A percentile compares a stretch with the other conserved stretches of the same genome.
These are phyloP conservation scores for Nemania sp. DNA, from an alignment of 2,329 filamentous ascomycete species.

Conservation along the genomic window DNA sequence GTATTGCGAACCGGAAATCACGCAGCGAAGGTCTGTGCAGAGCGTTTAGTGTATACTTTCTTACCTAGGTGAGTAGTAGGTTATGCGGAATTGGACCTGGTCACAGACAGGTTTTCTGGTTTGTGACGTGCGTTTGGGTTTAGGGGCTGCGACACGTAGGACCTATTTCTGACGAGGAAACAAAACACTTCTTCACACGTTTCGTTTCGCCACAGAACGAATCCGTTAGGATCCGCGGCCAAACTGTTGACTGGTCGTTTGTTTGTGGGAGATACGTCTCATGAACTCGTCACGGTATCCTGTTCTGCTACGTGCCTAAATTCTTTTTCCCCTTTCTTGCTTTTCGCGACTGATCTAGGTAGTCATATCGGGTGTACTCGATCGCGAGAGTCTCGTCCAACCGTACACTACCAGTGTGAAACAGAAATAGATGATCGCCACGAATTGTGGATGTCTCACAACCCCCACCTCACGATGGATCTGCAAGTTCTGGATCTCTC, in stretches of 20 bases:
- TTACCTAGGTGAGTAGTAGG: background rate
- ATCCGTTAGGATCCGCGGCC: background rate
- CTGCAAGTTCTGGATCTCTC: slow-evolving; percentile 13
- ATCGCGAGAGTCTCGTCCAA: slow-evolving; percentile 14
- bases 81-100: background rate
- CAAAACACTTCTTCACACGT: background rate
- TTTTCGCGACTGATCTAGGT: slow-evolving; percentile 1
- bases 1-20: slow-evolving; percentile 4
- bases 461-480: slow-evolving; percentile 10
- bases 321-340: background rate
- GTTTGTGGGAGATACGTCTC: slow-evolving; percentile 2
- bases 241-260: slow-evolving; percentile 14
- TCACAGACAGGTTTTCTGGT: slow-evolving; percentile 6
- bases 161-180: slow-evolving; percentile 8
- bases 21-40: slow-evolving; percentile 1
- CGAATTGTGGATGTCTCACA: background rate
- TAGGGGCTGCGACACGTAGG: slow-evolving; percentile 14
- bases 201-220: background rate
- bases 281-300: background rate
- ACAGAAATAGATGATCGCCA: slow-evolving; percentile 13
- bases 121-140: slow-evolving; percentile 1
- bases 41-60: background rate
- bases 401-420: slow-evolving; percentile 13
- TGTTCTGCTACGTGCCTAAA: background rate
- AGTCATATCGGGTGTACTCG: background rate